Evolutionary conservation across 1,139 yeast species (phyloP).

Genomic region (Zhuliangozyma blackwelliae): DNA sequence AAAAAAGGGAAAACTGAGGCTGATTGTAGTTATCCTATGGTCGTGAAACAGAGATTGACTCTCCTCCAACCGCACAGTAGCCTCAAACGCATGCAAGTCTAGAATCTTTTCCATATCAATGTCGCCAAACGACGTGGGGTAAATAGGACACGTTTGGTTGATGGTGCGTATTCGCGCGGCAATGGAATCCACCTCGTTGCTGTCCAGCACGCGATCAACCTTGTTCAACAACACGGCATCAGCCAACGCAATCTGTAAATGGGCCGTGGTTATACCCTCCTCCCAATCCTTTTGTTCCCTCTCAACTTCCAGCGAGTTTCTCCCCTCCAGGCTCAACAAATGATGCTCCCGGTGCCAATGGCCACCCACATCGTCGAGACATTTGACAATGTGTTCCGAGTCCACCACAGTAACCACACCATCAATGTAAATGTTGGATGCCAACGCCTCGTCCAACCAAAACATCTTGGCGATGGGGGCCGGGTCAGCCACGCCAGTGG

Average conservation of each 20-base stretch:
- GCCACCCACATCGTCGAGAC: conserved; percentile 69
- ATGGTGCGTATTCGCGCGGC: conserved; percentile 49
- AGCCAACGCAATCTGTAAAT: conserved; percentile 85
- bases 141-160: conserved; percentile 65
- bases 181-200: conserved; percentile 16
- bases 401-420: conserved; percentile 94
- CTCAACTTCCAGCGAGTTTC: conserved; percentile 16
- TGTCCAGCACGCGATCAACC: conserved; percentile 45
- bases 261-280: conserved; percentile 74
- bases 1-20: conserved; percentile 50
- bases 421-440: conserved; percentile 82
- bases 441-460: conserved; percentile 90
- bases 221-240: conserved; percentile 80
- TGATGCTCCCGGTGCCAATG: conserved; percentile 46
- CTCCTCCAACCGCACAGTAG: conserved; percentile 25
- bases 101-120: conserved; percentile 56
- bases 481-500: conserved; percentile 98
- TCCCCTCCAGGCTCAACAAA: conserved; percentile 17
- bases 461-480: conserved; percentile 96
- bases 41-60: conserved; percentile 33
- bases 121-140: conserved; percentile 69
- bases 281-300: conserved; percentile 35
- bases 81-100: conserved; percentile 78
- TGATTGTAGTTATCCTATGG: conserved; percentile 59
- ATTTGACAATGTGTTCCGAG: conserved; percentile 59